phyloP scores from a whole-genome alignment of 768 basidiomycete genomes.

The Kwoniella mangroviensis region DNA sequence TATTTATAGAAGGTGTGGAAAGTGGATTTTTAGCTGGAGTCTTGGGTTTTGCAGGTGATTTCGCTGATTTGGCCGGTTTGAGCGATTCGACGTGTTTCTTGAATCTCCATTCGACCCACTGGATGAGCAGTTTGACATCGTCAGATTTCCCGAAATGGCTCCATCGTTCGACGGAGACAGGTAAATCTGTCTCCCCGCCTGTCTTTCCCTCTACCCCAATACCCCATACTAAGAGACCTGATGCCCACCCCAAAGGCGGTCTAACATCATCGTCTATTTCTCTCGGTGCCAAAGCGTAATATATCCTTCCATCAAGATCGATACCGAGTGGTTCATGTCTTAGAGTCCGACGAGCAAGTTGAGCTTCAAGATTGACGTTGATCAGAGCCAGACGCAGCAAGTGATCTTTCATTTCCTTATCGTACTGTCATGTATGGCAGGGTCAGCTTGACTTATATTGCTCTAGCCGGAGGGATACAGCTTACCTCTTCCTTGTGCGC shows the following conservation, averaged over 20 bases:
- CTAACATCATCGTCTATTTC: constrained; percentile 32
- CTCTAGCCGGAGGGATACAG: background rate
- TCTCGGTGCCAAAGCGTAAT: constrained; percentile 34
- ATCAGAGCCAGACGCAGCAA: constrained; percentile 14
- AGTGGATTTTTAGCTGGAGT: constrained; percentile 9
- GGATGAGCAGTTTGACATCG: constrained; percentile 24
- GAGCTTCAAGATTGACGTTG: constrained; percentile 37
- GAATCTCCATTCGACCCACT: constrained; percentile 33
- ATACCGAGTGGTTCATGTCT: constrained; percentile 36
- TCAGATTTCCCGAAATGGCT: constrained; percentile 40
- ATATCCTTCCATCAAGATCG: constrained; percentile 43
- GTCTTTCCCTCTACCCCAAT: constrained; percentile 1
- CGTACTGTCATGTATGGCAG: constrained; percentile 1
- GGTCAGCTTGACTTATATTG: constrained; percentile 7
- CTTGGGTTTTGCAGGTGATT: background rate
- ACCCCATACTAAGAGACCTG: constrained; percentile 41
- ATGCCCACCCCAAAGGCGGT: constrained; percentile 43
- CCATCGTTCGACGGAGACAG: constrained; percentile 32
- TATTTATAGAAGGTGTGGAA: background rate
- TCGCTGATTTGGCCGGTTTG: constrained; percentile 18
- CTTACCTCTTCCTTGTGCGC: constrained; percentile 30
- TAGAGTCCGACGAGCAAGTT: constrained; percentile 19
- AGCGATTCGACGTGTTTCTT: constrained; percentile 16
- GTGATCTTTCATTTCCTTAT: constrained; percentile 22
- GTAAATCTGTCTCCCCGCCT: background rate